Evolutionary conservation across 169 alveolate genomes (phyloP).

Genomic region (Miamiensis avidus): DNA sequence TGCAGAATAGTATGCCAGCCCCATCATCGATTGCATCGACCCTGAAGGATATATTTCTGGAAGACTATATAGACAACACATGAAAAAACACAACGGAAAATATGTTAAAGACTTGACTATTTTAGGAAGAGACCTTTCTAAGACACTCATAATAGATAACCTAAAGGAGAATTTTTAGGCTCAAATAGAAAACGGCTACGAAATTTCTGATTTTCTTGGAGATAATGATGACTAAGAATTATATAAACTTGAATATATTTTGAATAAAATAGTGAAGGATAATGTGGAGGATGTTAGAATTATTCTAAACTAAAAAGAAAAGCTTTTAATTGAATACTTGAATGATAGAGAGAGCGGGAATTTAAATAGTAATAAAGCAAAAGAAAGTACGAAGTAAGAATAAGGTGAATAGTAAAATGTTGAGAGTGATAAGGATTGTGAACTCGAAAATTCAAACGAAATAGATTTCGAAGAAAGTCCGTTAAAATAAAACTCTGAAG

Average conservation of each 20-base stretch:
- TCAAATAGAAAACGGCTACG: constrained; percentile 83
- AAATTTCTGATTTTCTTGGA: not conserved
- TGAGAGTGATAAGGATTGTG: too few relatives aligned
- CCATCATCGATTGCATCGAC: constrained; percentile 81
- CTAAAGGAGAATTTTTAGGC: constrained; percentile 82
- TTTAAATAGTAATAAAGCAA: too few relatives aligned
- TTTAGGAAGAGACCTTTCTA: constrained; percentile 80
- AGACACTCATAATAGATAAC: constrained; percentile 86
- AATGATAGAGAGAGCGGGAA: too few relatives aligned
- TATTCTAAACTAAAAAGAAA: too few relatives aligned
- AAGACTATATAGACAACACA: constrained; percentile 87
- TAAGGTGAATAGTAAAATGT: too few relatives aligned
- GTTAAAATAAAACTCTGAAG: too few relatives aligned
- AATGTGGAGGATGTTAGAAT: not conserved
- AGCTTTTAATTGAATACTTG: too few relatives aligned
- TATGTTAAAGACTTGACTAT: constrained; percentile 80
- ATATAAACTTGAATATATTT: not conserved
- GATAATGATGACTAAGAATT: not conserved
- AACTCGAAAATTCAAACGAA: too few relatives aligned
- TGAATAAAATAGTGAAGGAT: not conserved
- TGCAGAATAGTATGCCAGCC: constrained; percentile 86
- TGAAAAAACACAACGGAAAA: constrained; percentile 58
- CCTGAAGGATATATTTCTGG: constrained; percentile 63
- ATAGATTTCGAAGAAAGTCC: too few relatives aligned
- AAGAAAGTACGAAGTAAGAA: too few relatives aligned